A percentile compares a stretch with the other conserved stretches of the same genome.
Conservation (phyloP, 805 yeast genomes). For the Hanseniaspora lachancei region DNA sequence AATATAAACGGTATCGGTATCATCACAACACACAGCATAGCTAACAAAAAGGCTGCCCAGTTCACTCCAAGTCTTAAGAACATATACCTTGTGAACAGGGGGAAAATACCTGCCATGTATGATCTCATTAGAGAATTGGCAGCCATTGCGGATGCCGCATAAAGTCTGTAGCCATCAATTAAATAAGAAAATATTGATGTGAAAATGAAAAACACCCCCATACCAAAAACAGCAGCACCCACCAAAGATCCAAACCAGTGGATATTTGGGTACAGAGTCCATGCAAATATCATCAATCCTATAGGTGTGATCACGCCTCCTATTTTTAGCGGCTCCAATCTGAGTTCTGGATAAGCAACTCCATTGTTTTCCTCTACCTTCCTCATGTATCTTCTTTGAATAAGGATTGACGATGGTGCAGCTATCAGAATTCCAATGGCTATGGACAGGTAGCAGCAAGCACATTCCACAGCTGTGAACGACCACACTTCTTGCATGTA, state of each 20-base stretch:
- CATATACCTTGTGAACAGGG: conserved; percentile 46
- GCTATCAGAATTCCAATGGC: conserved; percentile 39
- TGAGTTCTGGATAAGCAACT: conserved; percentile 42
- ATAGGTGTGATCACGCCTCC: conserved; percentile 57
- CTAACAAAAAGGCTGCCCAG: conserved; percentile 46
- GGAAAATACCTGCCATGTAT: conserved; percentile 43
- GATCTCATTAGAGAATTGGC: conserved; percentile 42
- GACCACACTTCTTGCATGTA: conserved; percentile 37
- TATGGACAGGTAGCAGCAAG: conserved; percentile 51
- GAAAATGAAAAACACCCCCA: conserved; percentile 52
- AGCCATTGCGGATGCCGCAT: conserved; percentile 41
- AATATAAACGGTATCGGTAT: conserved; percentile 46
- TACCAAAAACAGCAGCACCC: conserved; percentile 64
- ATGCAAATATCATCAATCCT: conserved; percentile 62
- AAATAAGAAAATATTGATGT: conserved; percentile 56
- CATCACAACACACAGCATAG: conserved; percentile 36
- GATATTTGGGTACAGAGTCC: conserved; percentile 47
- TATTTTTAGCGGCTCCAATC: conserved; percentile 45
- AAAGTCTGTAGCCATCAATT: conserved; percentile 45
- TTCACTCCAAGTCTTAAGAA: conserved; percentile 41
- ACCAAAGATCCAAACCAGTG: conserved; percentile 65
- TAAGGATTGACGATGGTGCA: conserved; percentile 32
- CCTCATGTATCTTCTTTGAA: conserved; percentile 34
- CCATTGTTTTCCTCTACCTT: conserved; percentile 36
- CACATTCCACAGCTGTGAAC: conserved; percentile 42